Conservation (phyloP, 768 basidiomycete species). For the Lentinula guzmanii region DNA sequence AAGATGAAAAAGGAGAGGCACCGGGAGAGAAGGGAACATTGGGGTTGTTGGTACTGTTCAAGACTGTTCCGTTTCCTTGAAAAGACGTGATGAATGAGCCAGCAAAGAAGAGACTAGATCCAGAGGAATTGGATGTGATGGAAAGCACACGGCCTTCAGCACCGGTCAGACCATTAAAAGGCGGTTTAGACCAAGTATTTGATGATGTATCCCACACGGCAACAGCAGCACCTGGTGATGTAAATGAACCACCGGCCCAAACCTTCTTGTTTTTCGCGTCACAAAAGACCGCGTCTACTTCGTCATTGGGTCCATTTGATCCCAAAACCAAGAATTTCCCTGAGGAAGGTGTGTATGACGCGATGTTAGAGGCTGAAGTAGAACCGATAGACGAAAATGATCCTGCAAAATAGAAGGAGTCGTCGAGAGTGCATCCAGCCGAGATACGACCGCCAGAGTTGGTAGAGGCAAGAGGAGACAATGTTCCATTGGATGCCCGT, state of each 20-base stretch:
- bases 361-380: constrained; percentile 62
- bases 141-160: constrained; percentile 62
- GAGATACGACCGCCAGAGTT: constrained; percentile 73
- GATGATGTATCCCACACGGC: constrained; percentile 65
- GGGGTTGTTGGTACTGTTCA: constrained; percentile 74
- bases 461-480: constrained; percentile 69
- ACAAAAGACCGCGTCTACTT: constrained; percentile 71
- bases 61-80: constrained; percentile 38
- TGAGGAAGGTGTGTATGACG: constrained; percentile 61
- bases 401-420: constrained; percentile 77
- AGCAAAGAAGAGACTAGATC: constrained; percentile 74
- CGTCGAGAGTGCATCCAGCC: constrained; percentile 65
- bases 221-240: constrained; percentile 59
- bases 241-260: constrained; percentile 78
- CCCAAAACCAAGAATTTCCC: constrained; percentile 57
- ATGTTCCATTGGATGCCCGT: constrained; percentile 57
- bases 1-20: constrained; percentile 83
- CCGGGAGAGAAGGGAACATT: constrained; percentile 79
- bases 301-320: constrained; percentile 66
- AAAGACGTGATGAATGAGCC: constrained; percentile 85
- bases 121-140: constrained; percentile 70
- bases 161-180: constrained; percentile 79
- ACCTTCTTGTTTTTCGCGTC: constrained; percentile 58
- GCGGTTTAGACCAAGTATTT: constrained; percentile 67
- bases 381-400: constrained; percentile 69